Percentiles rank a stretch among this genome's conserved stretches.
These are phyloP conservation scores for Nigrospora osmanthi DNA, from an alignment of 2,329 filamentous ascomycete species.

Conservation along the genomic window DNA sequence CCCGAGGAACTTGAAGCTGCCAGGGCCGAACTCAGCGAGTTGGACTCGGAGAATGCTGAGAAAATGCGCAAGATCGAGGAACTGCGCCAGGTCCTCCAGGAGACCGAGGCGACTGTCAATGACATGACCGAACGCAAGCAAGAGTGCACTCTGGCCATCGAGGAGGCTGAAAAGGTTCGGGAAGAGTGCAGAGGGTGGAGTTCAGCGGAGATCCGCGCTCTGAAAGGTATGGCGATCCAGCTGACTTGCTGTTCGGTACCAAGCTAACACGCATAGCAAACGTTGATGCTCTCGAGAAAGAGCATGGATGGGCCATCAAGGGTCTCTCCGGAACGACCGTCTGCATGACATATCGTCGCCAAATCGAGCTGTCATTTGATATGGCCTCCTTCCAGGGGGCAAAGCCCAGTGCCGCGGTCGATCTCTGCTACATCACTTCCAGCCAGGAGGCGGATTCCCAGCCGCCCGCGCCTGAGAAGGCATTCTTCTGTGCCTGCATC, in stretches of 20 bases:
- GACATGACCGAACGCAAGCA: slow-evolving; percentile 59
- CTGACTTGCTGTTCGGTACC: no score
- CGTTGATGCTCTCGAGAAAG: slow-evolving; percentile 56
- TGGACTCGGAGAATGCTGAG: slow-evolving; percentile 61
- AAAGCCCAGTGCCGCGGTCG: slow-evolving; percentile 47
- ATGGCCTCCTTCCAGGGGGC: slow-evolving; percentile 48
- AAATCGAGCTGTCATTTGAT: slow-evolving; percentile 69
- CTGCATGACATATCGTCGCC: slow-evolving; percentile 66
- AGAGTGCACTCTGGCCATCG: slow-evolving; percentile 65
- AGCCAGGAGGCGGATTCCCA: slow-evolving; percentile 43
- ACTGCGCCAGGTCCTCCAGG: slow-evolving; percentile 57
- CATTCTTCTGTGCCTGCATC: slow-evolving; percentile 69
- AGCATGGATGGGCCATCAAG: slow-evolving; percentile 65
- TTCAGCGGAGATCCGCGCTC: slow-evolving; percentile 64
- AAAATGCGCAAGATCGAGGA: slow-evolving; percentile 62
- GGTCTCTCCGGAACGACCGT: slow-evolving; percentile 53
- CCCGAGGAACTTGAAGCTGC: slow-evolving; percentile 68
- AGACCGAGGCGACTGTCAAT: slow-evolving; percentile 58
- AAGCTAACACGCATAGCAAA: slow-evolving; percentile 44
- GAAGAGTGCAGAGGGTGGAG: slow-evolving; percentile 91
- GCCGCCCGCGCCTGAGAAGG: slow-evolving; percentile 56
- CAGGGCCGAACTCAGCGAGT: slow-evolving; percentile 56
- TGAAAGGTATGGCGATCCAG: slow-evolving; percentile 58
- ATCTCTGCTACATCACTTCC: slow-evolving; percentile 62
- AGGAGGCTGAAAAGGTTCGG: slow-evolving; percentile 71